Evolutionary conservation across 345 rosid species (phyloP).

Genomic region (Litchi chinensis): DNA sequence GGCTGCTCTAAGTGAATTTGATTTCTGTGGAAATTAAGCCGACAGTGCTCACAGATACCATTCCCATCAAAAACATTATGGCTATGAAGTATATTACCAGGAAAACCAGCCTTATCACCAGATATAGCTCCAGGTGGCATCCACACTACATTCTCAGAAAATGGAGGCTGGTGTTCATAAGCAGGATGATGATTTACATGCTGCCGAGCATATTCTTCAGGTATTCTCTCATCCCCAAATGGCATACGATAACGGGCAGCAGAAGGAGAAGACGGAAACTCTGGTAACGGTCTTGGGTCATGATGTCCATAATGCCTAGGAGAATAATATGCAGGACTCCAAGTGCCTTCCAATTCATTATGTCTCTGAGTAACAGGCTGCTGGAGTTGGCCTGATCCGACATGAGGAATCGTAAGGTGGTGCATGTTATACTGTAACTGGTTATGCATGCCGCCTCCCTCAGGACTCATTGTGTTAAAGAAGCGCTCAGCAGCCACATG

Average conservation of each 20-base stretch:
- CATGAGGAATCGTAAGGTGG: constrained; percentile 50
- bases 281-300: constrained; percentile 64
- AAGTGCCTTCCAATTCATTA: constrained; percentile 71
- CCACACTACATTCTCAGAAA: constrained; percentile 71
- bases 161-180: constrained; percentile 59
- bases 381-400: constrained; percentile 41
- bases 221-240: constrained; percentile 73
- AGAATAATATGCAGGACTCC: constrained; percentile 81
- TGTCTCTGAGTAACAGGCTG: constrained; percentile 63
- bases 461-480: constrained; percentile 53
- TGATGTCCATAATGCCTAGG: constrained; percentile 83
- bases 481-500: constrained; percentile 37
- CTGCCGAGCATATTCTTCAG: constrained; percentile 70
- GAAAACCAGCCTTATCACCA: constrained; percentile 74
- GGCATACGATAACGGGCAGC: constrained; percentile 66
- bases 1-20: constrained; percentile 67
- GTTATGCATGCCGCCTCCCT: constrained; percentile 50
- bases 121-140: constrained; percentile 64
- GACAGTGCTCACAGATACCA: constrained; percentile 64
- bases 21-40: constrained; percentile 56
- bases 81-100: constrained; percentile 67
- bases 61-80: constrained; percentile 64
- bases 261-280: constrained; percentile 82
- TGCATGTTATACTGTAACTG: constrained; percentile 63
- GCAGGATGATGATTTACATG: constrained; percentile 57